Conservation (phyloP, 495 filamentous ascomycete genomes). For the Neurospora intermedia region DNA sequence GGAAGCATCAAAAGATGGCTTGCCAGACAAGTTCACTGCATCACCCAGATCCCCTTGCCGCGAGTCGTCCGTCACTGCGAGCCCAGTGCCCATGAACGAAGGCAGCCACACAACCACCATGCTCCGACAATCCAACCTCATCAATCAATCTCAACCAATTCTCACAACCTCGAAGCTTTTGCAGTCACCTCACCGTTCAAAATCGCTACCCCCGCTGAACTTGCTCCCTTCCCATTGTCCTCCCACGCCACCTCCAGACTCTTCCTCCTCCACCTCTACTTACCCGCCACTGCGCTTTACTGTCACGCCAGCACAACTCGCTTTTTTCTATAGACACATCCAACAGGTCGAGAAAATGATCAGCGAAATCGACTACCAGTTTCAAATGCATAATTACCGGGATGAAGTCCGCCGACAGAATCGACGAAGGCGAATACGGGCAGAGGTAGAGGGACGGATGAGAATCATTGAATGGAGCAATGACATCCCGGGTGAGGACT, state of each 20-base stretch:
- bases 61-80: neutral
- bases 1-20: neutral
- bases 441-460: neutral
- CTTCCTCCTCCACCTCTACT: neutral
- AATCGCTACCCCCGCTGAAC: neutral
- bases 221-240: neutral
- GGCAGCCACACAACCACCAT: neutral
- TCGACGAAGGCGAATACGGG: neutral
- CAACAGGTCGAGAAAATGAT: neutral
- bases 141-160: neutral
- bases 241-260: neutral
- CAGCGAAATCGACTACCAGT: neutral
- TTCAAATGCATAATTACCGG: neutral
- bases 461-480: neutral
- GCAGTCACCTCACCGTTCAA: neutral
- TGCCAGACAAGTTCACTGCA: neutral
- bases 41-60: neutral
- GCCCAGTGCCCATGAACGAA: neutral
- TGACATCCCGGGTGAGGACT: neutral
- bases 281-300: neutral
- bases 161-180: neutral
- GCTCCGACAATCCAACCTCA: neutral
- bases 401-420: neutral
- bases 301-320: neutral
- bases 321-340: neutral